Base-by-base conservation (phyloP, 2,329 filamentous ascomycete genomes). In the Coniochaeta pulveracea region DNA sequence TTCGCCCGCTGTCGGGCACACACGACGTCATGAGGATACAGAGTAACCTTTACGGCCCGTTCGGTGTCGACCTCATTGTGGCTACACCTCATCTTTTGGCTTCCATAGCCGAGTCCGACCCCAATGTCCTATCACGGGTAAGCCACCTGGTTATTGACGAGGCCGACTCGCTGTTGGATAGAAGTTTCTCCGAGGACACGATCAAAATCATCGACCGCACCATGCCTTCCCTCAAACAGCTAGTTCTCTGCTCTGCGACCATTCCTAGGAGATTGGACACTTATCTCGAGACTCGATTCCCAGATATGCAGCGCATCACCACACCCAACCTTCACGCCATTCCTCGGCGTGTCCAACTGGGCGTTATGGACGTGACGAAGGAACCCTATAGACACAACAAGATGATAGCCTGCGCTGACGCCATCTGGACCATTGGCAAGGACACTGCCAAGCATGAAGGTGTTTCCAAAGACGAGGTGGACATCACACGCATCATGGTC, bases 251-350 rank as follows among this genome's bases (percentile, higher is more conserved):
- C 64, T 96, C 89, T 4, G 91, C 91, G 33, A 98, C 91, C 5
- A 96, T 98, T 40, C 91, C 93, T 2, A 76, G 80, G 42, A 84
- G 83, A 45, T 72, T 98, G 12, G 91, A 98, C 61, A 79, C 73
- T 43, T 85, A 82, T 54, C 70, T 98, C n/a, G 73, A 75, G 34
- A 73, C 76, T 40, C 78, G 79, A 41, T 95, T 88, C 55, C 89
- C 91, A 0, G 69, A 83, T 45, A 85, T 93, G 60, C 64, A 69
- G 28, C 81, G 91, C 39, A 77, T 98, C 41, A 89, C 89, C 2
- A 98, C 91, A 0, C 91, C 91, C 0, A 95, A 96, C 50, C 70
- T 98, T 1, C 91, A 98, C 57, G 86, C 91, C 37, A 94, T 98
- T 45, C 91, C 91, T 3, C 80, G 91, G 26, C 80, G 91, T 44